Percentiles rank a stretch among this genome's conserved stretches.
Conservation (phyloP, 805 yeast species). For the Yarrowia sp. region DNA sequence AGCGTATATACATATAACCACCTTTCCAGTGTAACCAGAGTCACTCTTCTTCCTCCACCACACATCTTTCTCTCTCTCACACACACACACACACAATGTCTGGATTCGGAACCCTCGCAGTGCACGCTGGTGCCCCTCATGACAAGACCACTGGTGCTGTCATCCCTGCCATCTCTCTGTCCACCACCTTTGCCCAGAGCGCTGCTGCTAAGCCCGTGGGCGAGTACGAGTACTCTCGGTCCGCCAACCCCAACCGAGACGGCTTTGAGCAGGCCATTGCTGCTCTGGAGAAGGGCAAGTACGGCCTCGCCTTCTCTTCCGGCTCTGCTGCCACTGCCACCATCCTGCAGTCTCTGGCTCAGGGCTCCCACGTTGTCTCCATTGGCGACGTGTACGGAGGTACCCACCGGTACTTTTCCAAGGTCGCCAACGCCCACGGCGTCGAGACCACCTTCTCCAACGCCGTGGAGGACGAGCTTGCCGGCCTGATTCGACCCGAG, state of each 20-base stretch:
- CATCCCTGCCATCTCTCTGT: constrained; percentile 79
- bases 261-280: constrained; percentile 82
- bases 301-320: constrained; percentile 74
- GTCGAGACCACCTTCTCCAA: constrained; percentile 71
- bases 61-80: not conserved
- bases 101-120: constrained; percentile 77
- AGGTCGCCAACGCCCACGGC: constrained; percentile 82
- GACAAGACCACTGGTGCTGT: constrained; percentile 84
- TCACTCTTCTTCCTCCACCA: not conserved
- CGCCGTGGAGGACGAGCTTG: constrained; percentile 66
- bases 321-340: constrained; percentile 87
- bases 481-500: constrained; percentile 60
- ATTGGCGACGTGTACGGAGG: constrained; percentile 92
- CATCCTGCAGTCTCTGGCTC: constrained; percentile 73
- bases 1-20: constrained; percentile 4
- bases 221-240: constrained; percentile 80
- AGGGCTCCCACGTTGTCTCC: constrained; percentile 75
- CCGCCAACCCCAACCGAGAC: constrained; percentile 86
- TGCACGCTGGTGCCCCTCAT: constrained; percentile 79
- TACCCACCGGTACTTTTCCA: constrained; percentile 87
- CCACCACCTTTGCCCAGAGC: constrained; percentile 84
- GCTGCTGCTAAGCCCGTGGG: constrained; percentile 82
- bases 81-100: constrained; percentile 22
- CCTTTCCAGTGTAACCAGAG: not conserved
- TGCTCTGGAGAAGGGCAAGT: constrained; percentile 74